Evolutionary conservation across 1,139 yeast genomes (phyloP).

Genomic region (Pichia kudriavzevii): DNA sequence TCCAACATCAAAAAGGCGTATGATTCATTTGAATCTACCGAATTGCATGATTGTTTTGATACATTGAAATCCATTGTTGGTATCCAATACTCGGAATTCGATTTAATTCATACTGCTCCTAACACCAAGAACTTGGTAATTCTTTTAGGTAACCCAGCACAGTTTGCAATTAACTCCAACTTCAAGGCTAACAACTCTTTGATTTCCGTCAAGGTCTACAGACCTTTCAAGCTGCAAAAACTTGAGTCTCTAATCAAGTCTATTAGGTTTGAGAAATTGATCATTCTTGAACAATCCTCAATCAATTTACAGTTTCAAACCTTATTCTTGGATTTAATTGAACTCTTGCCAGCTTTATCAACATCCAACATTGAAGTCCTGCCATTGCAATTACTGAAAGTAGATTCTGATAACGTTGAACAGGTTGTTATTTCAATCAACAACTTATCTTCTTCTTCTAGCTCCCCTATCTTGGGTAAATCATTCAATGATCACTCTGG

Average conservation of each 20-base stretch:
- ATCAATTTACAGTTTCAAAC: constrained; percentile 54
- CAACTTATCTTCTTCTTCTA: constrained; percentile 44
- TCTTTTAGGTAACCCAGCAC: constrained; percentile 50
- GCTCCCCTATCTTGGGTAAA: constrained; percentile 56
- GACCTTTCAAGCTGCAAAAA: constrained; percentile 57
- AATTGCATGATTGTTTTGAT: constrained; percentile 22
- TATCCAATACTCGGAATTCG: constrained; percentile 32
- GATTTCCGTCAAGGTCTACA: constrained; percentile 53
- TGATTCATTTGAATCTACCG: constrained; percentile 16
- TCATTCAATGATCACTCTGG: constrained; percentile 16
- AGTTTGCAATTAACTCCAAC: constrained; percentile 32
- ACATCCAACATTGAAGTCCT: constrained; percentile 37
- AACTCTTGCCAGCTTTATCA: constrained; percentile 42
- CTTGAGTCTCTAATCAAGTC: constrained; percentile 32
- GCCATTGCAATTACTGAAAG: constrained; percentile 50
- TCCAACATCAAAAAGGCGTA: constrained; percentile 12
- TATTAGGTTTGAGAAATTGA: constrained; percentile 30
- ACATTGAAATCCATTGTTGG: constrained; percentile 29
- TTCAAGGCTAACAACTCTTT: constrained; percentile 38
- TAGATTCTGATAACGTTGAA: constrained; percentile 37
- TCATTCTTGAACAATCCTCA: constrained; percentile 56
- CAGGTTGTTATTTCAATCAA: constrained; percentile 44
- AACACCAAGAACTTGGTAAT: constrained; percentile 37
- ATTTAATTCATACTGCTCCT: constrained; percentile 25
- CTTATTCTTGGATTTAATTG: constrained; percentile 68